Evolutionary conservation across 176 grass and related monocot species (phyloP).

Genomic region (Phragmites australis): DNA sequence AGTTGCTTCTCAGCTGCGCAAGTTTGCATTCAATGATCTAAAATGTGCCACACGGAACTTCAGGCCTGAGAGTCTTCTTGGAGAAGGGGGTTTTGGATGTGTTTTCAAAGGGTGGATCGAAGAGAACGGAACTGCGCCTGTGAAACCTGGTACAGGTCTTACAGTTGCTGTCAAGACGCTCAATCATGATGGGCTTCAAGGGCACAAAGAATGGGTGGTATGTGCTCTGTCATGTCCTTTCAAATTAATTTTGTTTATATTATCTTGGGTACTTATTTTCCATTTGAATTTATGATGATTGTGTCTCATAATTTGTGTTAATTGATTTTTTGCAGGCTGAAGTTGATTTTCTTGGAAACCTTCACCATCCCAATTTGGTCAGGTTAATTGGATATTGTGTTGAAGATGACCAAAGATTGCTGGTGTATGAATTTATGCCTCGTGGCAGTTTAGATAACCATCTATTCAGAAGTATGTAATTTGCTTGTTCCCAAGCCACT

Average conservation of each 20-base stretch:
- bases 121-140: conserved; percentile 82
- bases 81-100: conserved; percentile 88
- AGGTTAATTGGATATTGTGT: conserved; percentile 82
- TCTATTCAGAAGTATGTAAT: conserved; percentile 83
- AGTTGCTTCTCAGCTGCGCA: conserved; percentile 72
- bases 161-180: conserved; percentile 93
- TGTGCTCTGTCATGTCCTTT: conserved; percentile 25
- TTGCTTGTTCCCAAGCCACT: neutral
- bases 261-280: neutral
- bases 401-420: conserved; percentile 89
- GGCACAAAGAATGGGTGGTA: conserved; percentile 93
- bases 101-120: conserved; percentile 93
- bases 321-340: conserved; percentile 55
- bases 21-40: conserved; percentile 81
- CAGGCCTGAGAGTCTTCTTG: conserved; percentile 77
- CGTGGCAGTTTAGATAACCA: conserved; percentile 87
- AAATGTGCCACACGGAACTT: conserved; percentile 86
- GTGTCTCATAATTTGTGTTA: neutral
- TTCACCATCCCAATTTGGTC: conserved; percentile 77
- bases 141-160: conserved; percentile 86
- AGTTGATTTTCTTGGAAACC: conserved; percentile 86
- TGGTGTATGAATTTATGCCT: conserved; percentile 91
- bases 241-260: conserved; percentile 19
- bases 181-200: conserved; percentile 93
- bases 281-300: conserved; percentile 14